Base-by-base conservation (phyloP, 2,329 filamentous ascomycete genomes). In the Harringtonia aguacate region DNA sequence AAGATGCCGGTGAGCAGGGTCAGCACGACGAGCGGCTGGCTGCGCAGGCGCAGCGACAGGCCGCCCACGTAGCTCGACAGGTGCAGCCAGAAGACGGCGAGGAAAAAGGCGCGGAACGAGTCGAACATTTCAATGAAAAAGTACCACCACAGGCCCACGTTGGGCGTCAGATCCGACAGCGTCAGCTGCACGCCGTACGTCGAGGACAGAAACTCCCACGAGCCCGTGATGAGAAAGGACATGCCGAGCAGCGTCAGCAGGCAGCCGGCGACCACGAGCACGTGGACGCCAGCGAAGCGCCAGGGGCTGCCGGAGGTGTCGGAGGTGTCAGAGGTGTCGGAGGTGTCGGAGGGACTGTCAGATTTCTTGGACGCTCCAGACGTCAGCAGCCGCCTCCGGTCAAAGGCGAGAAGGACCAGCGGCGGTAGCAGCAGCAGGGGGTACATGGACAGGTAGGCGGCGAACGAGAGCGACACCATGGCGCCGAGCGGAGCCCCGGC, bases 51-150 rank as follows among this genome's bases (percentile, higher is more conserved):
- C 44, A 95, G 74, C 13, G 83, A 87, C 35, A 98, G 68, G 0
- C 86, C 90, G 15, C 84, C 84, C 30, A 94, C 86, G 63, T 98
- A 98, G 33, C 85, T 84, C 1, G 84, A 79, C 46, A 97, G 78
- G 59, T 98, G 92, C 48, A 98, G 75, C 88, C 94, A 97, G 67
- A 98, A 98, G 39, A 98, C 89, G 44, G 86, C 92, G 4, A 98
- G 76, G 72, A 97, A 98, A 71, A 98, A 98, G 54, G 84, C 82
- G 33, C 92, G 78, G 73, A 98, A 98, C 1, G 89, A 90, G 65
- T 98, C 92, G 61, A 98, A 98, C 80, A 98, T 98, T 60, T 98
- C 90, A 53, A 94, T 94, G 60, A 98, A 97, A 66, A 98, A 98
- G 65, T 98, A 98, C 92, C 92, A 98, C 92, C 92, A 98, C 2